A percentile compares a stretch with the other conserved stretches of the same genome.
Evolutionary conservation across 139 green algal species (phyloP).

Genomic region (Chlamydomonas urium): DNA sequence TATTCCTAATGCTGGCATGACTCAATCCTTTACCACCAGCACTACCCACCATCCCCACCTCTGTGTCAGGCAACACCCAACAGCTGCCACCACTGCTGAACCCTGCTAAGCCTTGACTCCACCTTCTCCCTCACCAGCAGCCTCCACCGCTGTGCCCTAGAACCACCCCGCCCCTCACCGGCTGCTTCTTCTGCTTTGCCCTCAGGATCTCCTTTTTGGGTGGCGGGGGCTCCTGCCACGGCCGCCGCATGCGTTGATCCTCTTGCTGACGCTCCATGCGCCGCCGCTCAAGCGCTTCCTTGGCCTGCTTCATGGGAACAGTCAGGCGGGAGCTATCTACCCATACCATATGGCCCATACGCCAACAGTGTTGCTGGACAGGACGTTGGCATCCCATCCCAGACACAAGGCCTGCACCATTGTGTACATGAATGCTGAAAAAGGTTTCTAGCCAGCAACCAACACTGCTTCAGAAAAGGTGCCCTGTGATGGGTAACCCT

Average conservation of each 20-base stretch:
- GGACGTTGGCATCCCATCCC: neutral
- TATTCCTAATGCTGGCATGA: too few species aligned
- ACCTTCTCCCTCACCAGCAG: too few species aligned
- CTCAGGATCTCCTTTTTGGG: conserved; percentile 50
- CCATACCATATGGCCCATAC: neutral
- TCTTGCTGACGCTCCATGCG: conserved; percentile 26
- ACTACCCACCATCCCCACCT: too few species aligned
- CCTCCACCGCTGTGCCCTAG: too few species aligned
- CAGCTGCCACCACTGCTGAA: too few species aligned
- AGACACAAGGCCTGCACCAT: neutral
- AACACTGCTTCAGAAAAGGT: neutral
- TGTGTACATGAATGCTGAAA: neutral
- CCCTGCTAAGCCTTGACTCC: too few species aligned
- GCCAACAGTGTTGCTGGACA: neutral
- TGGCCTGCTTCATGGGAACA: conserved; percentile 8
- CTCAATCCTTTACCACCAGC: too few species aligned
- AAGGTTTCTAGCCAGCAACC: neutral
- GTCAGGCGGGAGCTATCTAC: neutral
- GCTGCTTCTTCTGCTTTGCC: conserved; percentile 20
- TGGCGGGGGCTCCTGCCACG: conserved; percentile 38
- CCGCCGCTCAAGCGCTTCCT: conserved; percentile 40
- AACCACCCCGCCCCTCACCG: conserved; percentile 7
- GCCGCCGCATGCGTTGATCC: conserved; percentile 57
- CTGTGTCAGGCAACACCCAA: too few species aligned
- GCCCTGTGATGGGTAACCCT: neutral